Evolutionary conservation across 352 stramenopile genomes (phyloP).

Genomic region (Blastocystis sp.): DNA sequence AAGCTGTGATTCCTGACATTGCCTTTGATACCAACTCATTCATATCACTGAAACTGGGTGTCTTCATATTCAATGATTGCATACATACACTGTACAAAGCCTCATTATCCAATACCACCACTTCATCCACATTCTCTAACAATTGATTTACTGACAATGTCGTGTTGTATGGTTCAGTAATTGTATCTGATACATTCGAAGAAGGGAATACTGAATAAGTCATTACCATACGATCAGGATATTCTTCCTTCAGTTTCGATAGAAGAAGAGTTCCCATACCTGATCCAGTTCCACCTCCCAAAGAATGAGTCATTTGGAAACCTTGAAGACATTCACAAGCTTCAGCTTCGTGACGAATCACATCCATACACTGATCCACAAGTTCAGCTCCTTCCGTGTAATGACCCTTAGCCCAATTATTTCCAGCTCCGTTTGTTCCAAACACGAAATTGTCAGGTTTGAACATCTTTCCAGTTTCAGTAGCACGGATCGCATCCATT

Average conservation of each 20-base stretch:
- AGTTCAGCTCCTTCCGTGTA: conserved; percentile 97
- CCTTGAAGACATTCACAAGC: conserved; percentile 94
- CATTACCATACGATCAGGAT: conserved; percentile 96
- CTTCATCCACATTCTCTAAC: conserved; percentile 98
- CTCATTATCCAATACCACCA: conserved; percentile 98
- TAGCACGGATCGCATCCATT: conserved; percentile 93
- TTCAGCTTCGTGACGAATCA: conserved; percentile 94
- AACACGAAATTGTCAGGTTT: conserved; percentile 98
- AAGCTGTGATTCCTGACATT: conserved; percentile 96
- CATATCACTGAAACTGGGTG: conserved; percentile 92
- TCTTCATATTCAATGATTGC: conserved; percentile 95
- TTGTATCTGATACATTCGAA: conserved; percentile 89
- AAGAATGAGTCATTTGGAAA: conserved; percentile 98
- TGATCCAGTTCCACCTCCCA: conserved; percentile 93
- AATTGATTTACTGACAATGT: conserved; percentile 97
- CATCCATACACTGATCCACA: conserved; percentile 94
- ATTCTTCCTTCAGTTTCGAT: conserved; percentile 96
- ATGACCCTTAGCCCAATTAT: conserved; percentile 99
- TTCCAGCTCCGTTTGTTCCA: conserved; percentile 90
- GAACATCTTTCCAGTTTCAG: conserved; percentile 91
- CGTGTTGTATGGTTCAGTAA: conserved; percentile 99
- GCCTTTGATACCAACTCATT: conserved; percentile 96
- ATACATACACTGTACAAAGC: conserved; percentile 99
- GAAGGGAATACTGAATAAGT: conserved; percentile 97
- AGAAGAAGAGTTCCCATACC: conserved; percentile 97